A percentile compares a stretch with the other conserved stretches of the same genome.
These are phyloP conservation scores for Hymenoscyphus occultus DNA, from an alignment of 2,329 filamentous ascomycete species.

Conservation along the genomic window DNA sequence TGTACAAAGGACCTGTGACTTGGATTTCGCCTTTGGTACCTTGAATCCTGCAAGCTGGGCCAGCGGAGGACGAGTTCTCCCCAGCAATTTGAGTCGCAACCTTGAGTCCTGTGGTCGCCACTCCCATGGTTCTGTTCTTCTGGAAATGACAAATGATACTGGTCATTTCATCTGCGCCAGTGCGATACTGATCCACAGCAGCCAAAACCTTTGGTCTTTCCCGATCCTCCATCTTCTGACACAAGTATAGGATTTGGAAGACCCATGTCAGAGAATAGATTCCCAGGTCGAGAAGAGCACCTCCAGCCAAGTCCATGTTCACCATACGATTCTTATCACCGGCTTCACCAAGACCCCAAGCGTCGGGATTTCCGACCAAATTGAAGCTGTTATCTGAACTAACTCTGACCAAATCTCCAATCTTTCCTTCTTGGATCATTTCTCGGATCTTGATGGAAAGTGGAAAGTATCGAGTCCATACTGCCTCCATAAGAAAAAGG, in stretches of 20 bases:
- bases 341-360: slow-evolving; percentile 35
- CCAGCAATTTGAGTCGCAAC: slow-evolving; percentile 48
- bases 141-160: slow-evolving; percentile 62
- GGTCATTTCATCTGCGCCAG: slow-evolving; percentile 61
- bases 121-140: slow-evolving; percentile 55
- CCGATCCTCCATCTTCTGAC: slow-evolving; percentile 44
- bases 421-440: slow-evolving; percentile 39
- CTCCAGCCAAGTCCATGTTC: slow-evolving; percentile 65
- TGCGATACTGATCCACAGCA: slow-evolving; percentile 56
- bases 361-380: slow-evolving; percentile 49
- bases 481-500: slow-evolving; percentile 61
- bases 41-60: slow-evolving; percentile 59
- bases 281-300: slow-evolving; percentile 64
- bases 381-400: slow-evolving; percentile 43
- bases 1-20: slow-evolving; percentile 56
- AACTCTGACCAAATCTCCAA: slow-evolving; percentile 45
- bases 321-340: slow-evolving; percentile 58
- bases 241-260: slow-evolving; percentile 69
- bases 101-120: slow-evolving; percentile 53
- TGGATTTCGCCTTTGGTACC: slow-evolving; percentile 66
- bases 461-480: slow-evolving; percentile 71
- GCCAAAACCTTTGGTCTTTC: slow-evolving; percentile 55
- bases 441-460: slow-evolving; percentile 58
- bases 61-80: slow-evolving; percentile 44
- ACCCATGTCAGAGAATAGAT: slow-evolving; percentile 71